Conservation (phyloP, 108 stramenopile species). For the Schizochytrium sp. region DNA sequence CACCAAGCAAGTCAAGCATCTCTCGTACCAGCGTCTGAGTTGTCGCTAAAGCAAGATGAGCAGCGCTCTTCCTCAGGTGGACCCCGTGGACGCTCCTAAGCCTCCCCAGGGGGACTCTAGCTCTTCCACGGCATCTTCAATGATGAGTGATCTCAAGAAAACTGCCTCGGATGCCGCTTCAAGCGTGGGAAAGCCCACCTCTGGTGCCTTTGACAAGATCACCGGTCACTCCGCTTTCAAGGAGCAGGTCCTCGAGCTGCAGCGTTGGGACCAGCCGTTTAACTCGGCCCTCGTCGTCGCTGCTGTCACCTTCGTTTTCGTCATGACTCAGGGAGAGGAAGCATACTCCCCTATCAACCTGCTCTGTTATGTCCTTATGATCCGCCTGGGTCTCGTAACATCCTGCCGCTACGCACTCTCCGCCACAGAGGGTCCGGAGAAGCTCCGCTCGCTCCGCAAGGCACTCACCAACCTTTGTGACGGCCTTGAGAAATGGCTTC, state of each 20-base stretch:
- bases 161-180: not conserved
- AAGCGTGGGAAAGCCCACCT: not conserved
- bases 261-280: constrained; percentile 60
- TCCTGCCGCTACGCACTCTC: not conserved
- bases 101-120: no score
- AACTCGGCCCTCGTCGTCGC: constrained; percentile 43
- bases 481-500: constrained; percentile 8
- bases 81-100: no score
- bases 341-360: constrained; percentile 1
- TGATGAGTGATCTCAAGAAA: not conserved
- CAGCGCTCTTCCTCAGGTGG: no score
- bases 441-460: not conserved
- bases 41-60: no score
- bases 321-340: constrained; percentile 39
- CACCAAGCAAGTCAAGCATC: no score
- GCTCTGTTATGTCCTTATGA: not conserved
- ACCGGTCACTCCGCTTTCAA: constrained; percentile 10
- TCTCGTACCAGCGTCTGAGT: no score
- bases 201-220: not conserved
- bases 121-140: no score
- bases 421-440: constrained; percentile 10
- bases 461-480: not conserved
- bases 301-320: constrained; percentile 46
- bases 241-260: constrained; percentile 55
- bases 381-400: constrained; percentile 5